Conservation (phyloP, 768 basidiomycete species). For the Tubosaeta brunneosetosa region DNA sequence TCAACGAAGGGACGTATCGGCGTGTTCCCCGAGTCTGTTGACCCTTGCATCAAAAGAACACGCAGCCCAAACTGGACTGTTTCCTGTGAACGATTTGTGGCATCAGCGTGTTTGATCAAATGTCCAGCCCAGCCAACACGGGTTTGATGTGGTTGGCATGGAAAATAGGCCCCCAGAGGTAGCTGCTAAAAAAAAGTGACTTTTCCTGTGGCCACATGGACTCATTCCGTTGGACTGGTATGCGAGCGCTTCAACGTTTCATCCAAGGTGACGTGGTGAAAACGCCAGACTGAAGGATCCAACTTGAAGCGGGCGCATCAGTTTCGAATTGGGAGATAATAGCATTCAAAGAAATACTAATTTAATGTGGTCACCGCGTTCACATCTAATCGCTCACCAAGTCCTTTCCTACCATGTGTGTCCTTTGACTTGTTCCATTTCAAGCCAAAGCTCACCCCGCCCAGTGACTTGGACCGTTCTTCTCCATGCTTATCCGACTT, state of each 20-base stretch:
- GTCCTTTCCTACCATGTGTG: constrained; percentile 26
- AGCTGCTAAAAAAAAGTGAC: not conserved
- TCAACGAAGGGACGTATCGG: not conserved
- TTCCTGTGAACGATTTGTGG: constrained; percentile 1
- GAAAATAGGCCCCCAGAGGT: not conserved
- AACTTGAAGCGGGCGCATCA: not conserved
- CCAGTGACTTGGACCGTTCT: constrained; percentile 34
- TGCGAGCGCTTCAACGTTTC: not conserved
- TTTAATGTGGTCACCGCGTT: constrained; percentile 18
- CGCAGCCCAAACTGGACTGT: constrained; percentile 14
- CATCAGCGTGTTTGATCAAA: not conserved
- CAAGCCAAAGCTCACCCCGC: constrained; percentile 45
- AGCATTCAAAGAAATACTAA: constrained; percentile 6
- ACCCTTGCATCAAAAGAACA: constrained; percentile 7
- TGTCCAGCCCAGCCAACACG: not conserved
- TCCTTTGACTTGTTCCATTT: constrained; percentile 25
- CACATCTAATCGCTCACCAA: constrained; percentile 17
- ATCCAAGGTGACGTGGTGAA: not conserved
- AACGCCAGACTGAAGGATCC: not conserved
- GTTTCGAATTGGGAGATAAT: not conserved
- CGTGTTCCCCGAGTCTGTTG: constrained; percentile 5
- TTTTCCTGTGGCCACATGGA: not conserved
- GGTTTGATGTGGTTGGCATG: constrained; percentile 8
- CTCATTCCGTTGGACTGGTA: not conserved
- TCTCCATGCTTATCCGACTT: constrained; percentile 36